Base-by-base conservation (phyloP, 2,329 filamentous ascomycete genomes). In the Fusarium anguioides region DNA sequence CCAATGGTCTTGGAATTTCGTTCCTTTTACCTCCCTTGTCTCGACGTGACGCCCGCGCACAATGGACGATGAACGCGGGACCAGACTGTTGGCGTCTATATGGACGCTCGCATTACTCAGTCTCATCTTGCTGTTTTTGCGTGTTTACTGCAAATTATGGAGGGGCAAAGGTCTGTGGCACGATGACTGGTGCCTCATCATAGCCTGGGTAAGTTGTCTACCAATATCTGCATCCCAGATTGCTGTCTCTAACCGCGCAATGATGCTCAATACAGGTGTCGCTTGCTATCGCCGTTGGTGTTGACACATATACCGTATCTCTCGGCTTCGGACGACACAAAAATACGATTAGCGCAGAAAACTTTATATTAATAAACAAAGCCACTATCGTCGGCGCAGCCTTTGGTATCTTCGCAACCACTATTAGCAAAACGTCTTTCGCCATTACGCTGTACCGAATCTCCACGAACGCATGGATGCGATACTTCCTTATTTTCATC, bases 391-490 rank as follows among this genome's bases (percentile, higher is more conserved):
- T 76, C 6, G 68, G 70, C 6, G 75, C 72, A 4, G 53, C 68
- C 6, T 75, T 76, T 40, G 76, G 75, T 10, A 74, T 79, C n/a
- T 62, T 76, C 17, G 74, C 78, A 2, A 78, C 78, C 6, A 71
- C 77, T 2, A 72, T 71, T 52, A 79, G 76, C 60, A 81, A 80
- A 57, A 77, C 78, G 0, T 79, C 79, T 0, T 78, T 81, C 53
- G 77, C 76, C 11, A 67, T 79, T n/a, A 79, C 78, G 1, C 61
- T 79, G 5, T 69, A 79, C 21, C 71, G 77, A 6, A 72, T 79
- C 29, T 65, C 72, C 6, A 72, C 66, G 10, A 65, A 74, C 17
- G 56, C 41, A 54, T 64, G 75, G 76, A 56, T 70, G 68, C 61
- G 71, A 11, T 67, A 70, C 18, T 71, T 77, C 33, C 64, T 78